These are phyloP conservation scores for Rubus idaeus DNA, from an alignment of 306 rosid genomes.

Conservation along the genomic window DNA sequence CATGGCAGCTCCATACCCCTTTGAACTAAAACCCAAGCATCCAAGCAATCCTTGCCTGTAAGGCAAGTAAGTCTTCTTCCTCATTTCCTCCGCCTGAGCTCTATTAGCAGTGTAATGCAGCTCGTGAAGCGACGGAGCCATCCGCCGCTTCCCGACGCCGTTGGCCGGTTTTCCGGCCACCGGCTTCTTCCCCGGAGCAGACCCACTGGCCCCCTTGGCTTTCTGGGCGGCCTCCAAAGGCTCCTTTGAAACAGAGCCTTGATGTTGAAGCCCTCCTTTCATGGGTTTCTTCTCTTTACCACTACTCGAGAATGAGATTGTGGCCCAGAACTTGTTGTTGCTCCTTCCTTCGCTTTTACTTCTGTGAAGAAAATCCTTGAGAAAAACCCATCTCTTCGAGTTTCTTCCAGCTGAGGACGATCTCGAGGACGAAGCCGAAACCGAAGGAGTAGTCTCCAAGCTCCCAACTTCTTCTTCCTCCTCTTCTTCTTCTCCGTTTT, in stretches of 20 bases:
- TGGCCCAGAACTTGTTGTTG: slow-evolving; percentile 88
- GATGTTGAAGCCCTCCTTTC: neutral
- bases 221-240: slow-evolving; percentile 24
- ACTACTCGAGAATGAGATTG: slow-evolving; percentile 60
- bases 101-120: slow-evolving; percentile 83
- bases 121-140: slow-evolving; percentile 84
- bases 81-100: slow-evolving; percentile 90
- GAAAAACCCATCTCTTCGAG: slow-evolving; percentile 83
- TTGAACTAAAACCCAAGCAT: slow-evolving; percentile 91
- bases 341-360: slow-evolving; percentile 97
- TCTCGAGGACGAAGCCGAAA: slow-evolving; percentile 78
- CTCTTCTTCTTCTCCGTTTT: slow-evolving; percentile 5
- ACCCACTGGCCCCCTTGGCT: slow-evolving; percentile 28
- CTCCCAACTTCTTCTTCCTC: slow-evolving; percentile 39
- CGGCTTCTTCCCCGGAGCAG: slow-evolving; percentile 44
- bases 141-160: slow-evolving; percentile 78
- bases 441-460: slow-evolving; percentile 48
- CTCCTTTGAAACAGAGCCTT: slow-evolving; percentile 32
- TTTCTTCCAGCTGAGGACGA: slow-evolving; percentile 93
- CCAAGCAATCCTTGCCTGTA: slow-evolving; percentile 90
- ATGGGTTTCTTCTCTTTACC: slow-evolving; percentile 62
- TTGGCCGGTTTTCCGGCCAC: slow-evolving; percentile 56
- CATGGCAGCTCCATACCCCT: slow-evolving; percentile 96
- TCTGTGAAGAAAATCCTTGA: slow-evolving; percentile 80
- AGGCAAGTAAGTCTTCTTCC: slow-evolving; percentile 91